Base-by-base conservation (phyloP, 1,284 basidiomycete genomes). In the Spongiforma sp. region DNA sequence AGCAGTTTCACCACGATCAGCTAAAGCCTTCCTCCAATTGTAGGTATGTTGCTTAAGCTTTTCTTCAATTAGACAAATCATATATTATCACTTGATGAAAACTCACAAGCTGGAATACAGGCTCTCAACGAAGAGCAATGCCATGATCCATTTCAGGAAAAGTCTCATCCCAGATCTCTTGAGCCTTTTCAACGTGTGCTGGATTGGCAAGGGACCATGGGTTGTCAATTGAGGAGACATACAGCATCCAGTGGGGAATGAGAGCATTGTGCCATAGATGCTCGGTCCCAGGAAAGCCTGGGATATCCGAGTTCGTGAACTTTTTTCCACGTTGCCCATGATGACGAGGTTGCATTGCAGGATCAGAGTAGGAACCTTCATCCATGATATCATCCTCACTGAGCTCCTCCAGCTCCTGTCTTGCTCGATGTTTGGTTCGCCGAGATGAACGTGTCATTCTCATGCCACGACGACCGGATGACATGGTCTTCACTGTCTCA, bases 91-190 rank as follows among this genome's bases (percentile, higher is more conserved):
- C 10, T 21, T 11, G 19, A 43, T 21, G 8, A 15, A 43, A 12
- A 53, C 52, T 53, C 26, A 53, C 52, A 15, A 53, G 30, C 52
- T 53, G 52, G 52, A 53, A 53, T 19, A 53, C 30, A 53, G 52
- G 52, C 52, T 53, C 32, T 32, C 21, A n/a, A 21, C 21, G 32
- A 53, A 53, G 52, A 53, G 52, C 52, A 53, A 53, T 30, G 8
- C 17, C 17, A 33, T 53, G 30, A 30, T 32, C 30, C 21, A 53
- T 12, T 5, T 53, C 17, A 30, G 52, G 52, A 53, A 53, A 53
- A 19, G 52, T 53, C 52, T n/a, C 5, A n/a, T 53, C 52, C 52
- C 52, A 53, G 28, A 53, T 53, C 28, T 33, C 11, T 30, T 53
- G 21, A 30, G 28, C 52, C 32, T 33, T 53, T 30, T 53, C 52